Evolutionary conservation across 768 basidiomycete species (phyloP).

Genomic region (Plicaturopsis crispa): DNA sequence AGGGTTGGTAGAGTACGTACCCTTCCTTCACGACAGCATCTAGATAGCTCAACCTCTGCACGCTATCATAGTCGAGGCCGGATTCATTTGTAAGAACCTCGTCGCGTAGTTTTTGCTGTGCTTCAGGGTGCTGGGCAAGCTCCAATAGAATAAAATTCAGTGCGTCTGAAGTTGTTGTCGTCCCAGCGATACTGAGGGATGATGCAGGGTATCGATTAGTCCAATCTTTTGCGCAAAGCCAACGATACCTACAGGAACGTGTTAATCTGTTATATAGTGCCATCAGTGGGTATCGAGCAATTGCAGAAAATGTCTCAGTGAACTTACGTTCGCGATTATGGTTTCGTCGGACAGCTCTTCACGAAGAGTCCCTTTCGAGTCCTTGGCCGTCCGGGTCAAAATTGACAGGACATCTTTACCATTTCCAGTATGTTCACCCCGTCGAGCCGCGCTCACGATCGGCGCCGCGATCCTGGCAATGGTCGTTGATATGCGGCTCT

Average conservation of each 20-base stretch:
- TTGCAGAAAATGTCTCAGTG: too few relatives aligned
- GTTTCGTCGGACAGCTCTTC: too few relatives aligned
- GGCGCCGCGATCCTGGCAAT: too few relatives aligned
- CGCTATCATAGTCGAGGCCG: slow-evolving; percentile 26
- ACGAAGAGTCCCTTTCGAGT: too few relatives aligned
- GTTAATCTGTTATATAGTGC: slow-evolving; percentile 21
- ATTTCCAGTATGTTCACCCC: slow-evolving; percentile 7
- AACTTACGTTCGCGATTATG: too few relatives aligned
- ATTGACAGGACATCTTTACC: slow-evolving; percentile 19
- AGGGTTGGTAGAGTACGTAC: slow-evolving; percentile 11
- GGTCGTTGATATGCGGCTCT: slow-evolving; percentile 13
- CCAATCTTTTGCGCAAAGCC: neutral
- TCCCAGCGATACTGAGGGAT: slow-evolving; percentile 28
- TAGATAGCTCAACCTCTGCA: slow-evolving; percentile 29
- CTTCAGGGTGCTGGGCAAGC: slow-evolving; percentile 27
- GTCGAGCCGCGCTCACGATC: too few relatives aligned
- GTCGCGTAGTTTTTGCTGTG: slow-evolving; percentile 29
- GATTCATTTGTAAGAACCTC: slow-evolving; percentile 25
- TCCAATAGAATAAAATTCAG: slow-evolving; percentile 29
- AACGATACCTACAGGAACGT: slow-evolving; percentile 22
- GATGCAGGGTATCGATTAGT: too few relatives aligned
- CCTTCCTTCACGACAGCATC: slow-evolving; percentile 36
- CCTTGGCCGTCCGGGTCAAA: too few relatives aligned
- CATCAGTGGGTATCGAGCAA: too few relatives aligned
- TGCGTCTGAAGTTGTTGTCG: slow-evolving; percentile 33